Evolutionary conservation across 2,329 filamentous ascomycete species (phyloP).

Genomic region (Phialophora macrospora): DNA sequence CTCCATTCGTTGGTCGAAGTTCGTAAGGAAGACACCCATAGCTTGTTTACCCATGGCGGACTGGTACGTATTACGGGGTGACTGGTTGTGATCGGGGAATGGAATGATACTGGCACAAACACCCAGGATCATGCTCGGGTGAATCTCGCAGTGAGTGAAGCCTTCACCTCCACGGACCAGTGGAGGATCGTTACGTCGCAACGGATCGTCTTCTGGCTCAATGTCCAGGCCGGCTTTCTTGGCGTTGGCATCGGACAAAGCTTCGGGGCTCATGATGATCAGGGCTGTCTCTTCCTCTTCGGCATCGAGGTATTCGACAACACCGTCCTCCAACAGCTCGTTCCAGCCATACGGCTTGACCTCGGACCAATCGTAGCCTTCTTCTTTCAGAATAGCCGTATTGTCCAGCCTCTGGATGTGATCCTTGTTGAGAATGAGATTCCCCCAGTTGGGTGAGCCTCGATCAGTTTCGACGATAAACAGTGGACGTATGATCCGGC

Average conservation of each 20-base stretch:
- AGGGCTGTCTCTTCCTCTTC: constrained; percentile 98
- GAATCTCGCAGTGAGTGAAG: constrained; percentile 98
- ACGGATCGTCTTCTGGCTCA: constrained; percentile 72
- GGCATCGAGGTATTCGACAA: constrained; percentile 94
- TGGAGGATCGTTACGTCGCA: constrained; percentile 84
- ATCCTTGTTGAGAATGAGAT: constrained; percentile 82
- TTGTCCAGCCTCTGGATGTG: constrained; percentile 75
- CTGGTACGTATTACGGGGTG: constrained; percentile 97
- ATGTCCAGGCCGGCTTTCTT: constrained; percentile 69
- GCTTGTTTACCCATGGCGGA: constrained; percentile 99
- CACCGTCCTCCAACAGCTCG: constrained; percentile 79
- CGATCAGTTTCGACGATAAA: constrained; percentile 90
- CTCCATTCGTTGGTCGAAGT: constrained; percentile 96
- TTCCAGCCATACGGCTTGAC: constrained; percentile 83
- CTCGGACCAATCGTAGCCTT: constrained; percentile 47
- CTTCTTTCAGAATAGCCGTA: constrained; percentile 58
- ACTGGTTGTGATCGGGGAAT: constrained; percentile 98
- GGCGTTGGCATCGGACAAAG: constrained; percentile 77
- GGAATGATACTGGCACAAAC: constrained; percentile 99
- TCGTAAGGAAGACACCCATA: constrained; percentile 98
- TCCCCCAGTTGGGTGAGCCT: constrained; percentile 74
- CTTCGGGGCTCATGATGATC: constrained; percentile 99
- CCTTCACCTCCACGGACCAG: constrained; percentile 86
- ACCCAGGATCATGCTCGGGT: constrained; percentile 97
- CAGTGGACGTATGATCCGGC: constrained; percentile 88